Evolutionary conservation across 805 yeast genomes (phyloP).

Genomic region (Yarrowia alimentaria): DNA sequence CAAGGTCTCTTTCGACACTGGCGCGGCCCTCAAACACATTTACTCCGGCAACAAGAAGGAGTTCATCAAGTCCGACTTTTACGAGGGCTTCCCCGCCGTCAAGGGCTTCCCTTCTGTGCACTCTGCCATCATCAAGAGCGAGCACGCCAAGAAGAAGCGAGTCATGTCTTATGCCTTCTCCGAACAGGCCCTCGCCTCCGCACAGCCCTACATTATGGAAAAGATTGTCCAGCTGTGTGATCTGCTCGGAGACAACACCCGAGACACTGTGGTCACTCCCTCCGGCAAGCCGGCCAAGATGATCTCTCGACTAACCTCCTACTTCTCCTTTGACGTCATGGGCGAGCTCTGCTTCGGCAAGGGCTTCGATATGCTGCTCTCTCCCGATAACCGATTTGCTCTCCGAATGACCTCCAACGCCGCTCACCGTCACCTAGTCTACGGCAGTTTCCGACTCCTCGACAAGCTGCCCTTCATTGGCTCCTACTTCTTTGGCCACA

Average conservation of each 20-base stretch:
- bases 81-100: constrained; percentile 31
- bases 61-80: constrained; percentile 30
- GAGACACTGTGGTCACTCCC: constrained; percentile 28
- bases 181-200: constrained; percentile 29
- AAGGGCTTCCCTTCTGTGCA: constrained; percentile 32
- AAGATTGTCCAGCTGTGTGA: constrained; percentile 30
- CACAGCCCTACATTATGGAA: constrained; percentile 30
- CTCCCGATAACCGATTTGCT: constrained; percentile 29
- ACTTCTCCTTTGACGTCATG: constrained; percentile 31
- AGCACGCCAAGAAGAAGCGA: constrained; percentile 30
- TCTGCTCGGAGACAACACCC: constrained; percentile 29
- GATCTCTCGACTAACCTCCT: constrained; percentile 29
- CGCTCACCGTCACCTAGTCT: constrained; percentile 31
- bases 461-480: constrained; percentile 30
- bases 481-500: constrained; percentile 29
- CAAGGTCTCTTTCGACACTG: constrained; percentile 29
- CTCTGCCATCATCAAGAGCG: constrained; percentile 30
- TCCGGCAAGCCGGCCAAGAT: constrained; percentile 29
- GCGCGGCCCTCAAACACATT: constrained; percentile 29
- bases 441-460: constrained; percentile 28
- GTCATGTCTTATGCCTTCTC: constrained; percentile 32
- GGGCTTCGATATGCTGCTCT: constrained; percentile 30
- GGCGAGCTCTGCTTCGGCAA: constrained; percentile 32
- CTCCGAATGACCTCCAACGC: constrained; percentile 30
- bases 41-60: constrained; percentile 29